Conservation (phyloP, 1,284 basidiomycete genomes). For the Rhodofomes roseus region DNA sequence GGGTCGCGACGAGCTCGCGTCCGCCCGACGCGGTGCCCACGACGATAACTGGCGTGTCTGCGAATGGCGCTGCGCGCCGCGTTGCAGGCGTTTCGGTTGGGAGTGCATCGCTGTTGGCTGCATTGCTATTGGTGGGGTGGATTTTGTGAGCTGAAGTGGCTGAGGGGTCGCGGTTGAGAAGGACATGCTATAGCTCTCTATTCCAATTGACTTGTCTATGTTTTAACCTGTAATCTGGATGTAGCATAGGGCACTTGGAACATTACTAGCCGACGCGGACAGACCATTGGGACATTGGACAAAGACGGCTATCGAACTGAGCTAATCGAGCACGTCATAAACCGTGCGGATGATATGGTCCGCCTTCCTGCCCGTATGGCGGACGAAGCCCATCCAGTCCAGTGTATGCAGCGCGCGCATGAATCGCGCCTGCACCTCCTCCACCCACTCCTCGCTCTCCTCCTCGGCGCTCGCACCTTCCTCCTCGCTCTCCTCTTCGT, state of each 20-base stretch:
- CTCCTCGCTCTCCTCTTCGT: conserved; percentile 26
- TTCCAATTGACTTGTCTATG: too few species aligned
- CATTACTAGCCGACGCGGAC: too few species aligned
- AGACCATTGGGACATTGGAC: too few species aligned
- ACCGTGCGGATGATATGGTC: conserved; percentile 71
- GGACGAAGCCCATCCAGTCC: conserved; percentile 73
- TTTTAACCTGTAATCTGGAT: too few species aligned
- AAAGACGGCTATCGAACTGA: too few species aligned
- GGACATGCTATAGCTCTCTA: too few species aligned
- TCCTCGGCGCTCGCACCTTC: conserved; percentile 35
- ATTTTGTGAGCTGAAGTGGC: too few species aligned
- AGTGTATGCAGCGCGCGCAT: conserved; percentile 74
- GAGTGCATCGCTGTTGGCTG: not conserved
- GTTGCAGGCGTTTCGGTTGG: not conserved
- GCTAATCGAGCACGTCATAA: conserved; percentile 47
- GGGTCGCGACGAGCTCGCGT: conserved; percentile 16
- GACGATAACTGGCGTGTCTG: not conserved
- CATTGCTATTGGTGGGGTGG: not conserved
- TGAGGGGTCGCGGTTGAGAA: not conserved
- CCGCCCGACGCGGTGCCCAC: conserved; percentile 12
- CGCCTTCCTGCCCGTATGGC: conserved; percentile 70
- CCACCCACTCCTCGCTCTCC: conserved; percentile 47
- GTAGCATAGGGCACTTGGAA: not conserved
- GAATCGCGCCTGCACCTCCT: conserved; percentile 72
- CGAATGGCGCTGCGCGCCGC: not conserved